phyloP scores from a whole-genome alignment of 768 basidiomycete species.

The Suillus decipiens region DNA sequence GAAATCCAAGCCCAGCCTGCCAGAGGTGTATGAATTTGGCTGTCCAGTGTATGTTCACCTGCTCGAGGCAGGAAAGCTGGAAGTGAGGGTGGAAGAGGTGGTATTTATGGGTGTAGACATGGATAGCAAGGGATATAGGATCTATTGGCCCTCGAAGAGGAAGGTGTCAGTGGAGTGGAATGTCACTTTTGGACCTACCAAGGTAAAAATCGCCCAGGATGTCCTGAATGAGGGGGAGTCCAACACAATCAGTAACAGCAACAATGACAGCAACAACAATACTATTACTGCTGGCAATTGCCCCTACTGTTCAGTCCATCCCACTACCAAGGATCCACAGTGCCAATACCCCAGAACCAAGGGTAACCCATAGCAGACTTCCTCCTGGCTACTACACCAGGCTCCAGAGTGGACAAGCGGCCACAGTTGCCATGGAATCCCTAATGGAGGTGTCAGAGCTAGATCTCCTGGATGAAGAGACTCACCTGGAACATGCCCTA shows the following conservation, averaged over 20 bases:
- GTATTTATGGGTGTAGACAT: constrained; percentile 38
- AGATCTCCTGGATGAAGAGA: not conserved
- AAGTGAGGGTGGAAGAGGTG: constrained; percentile 24
- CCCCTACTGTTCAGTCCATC: no score
- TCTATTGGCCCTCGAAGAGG: constrained; percentile 26
- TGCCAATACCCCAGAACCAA: no score
- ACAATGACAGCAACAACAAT: no score
- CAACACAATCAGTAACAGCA: no score
- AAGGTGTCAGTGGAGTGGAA: constrained; percentile 34
- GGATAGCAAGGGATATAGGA: constrained; percentile 32
- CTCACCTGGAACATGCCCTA: not conserved
- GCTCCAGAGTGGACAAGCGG: no score
- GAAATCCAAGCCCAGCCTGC: not conserved
- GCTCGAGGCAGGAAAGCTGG: constrained; percentile 25
- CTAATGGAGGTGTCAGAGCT: no score
- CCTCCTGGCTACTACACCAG: no score
- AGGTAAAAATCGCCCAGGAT: not conserved
- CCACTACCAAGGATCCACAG: no score
- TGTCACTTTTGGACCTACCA: constrained; percentile 16
- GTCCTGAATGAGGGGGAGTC: constrained; percentile 14
- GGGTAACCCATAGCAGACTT: no score
- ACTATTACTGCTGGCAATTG: no score
- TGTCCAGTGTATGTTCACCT: constrained; percentile 20
- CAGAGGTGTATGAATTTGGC: not conserved
- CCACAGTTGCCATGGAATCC: no score